Base-by-base conservation (phyloP, 805 yeast genomes). In the baker's yeast (Saccharomyces cerevisiae) region DNA sequence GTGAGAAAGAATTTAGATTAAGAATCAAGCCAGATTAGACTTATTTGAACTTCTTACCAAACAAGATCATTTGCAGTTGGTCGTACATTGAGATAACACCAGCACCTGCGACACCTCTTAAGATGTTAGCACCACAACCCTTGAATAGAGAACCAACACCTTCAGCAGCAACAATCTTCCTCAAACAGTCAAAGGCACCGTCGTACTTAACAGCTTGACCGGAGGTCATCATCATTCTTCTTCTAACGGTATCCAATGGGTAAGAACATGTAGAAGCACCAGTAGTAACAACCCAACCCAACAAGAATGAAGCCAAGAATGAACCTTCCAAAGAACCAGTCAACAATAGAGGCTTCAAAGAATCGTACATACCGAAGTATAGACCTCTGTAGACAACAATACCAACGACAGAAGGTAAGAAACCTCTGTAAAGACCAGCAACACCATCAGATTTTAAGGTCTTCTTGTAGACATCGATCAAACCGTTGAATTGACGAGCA, bases 161-260 rank as follows among this genome's bases (percentile, higher is more conserved):
- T 80, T 91, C 97, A 74, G 94, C 89, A 67, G 96, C 96, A 69
- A 91, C 92, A 75, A 90, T 89, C 81, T 89, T 79, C 69, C 74
- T 79, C 88, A 87, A 85, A 78, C 94, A 89, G 77, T 91, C 97
- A 76, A 88, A 81, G 68, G 97, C 96, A 81, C 96, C 94, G 73
- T 84, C 79, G 82, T 90, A 90, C 82, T 91, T 90, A 71, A 90
- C 96, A 72, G 96, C 96, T 81, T 89, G 96, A 79, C 97, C 97
- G 68, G 97, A 91, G 70, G 97, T 90, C 97, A 90, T 90, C 97
- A 90, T 90, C 97, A 90, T 90, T 87, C 97, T 89, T 88, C 97
- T 89, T 87, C 97, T 91, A 74, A 90, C 90, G 73, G 97, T 90
- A 80, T 90, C 97, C 79, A 91, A 87, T 84, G 97, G 97, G 87